Base-by-base conservation (phyloP, 23 red algal species). In the Gracilariopsis chorda region DNA sequence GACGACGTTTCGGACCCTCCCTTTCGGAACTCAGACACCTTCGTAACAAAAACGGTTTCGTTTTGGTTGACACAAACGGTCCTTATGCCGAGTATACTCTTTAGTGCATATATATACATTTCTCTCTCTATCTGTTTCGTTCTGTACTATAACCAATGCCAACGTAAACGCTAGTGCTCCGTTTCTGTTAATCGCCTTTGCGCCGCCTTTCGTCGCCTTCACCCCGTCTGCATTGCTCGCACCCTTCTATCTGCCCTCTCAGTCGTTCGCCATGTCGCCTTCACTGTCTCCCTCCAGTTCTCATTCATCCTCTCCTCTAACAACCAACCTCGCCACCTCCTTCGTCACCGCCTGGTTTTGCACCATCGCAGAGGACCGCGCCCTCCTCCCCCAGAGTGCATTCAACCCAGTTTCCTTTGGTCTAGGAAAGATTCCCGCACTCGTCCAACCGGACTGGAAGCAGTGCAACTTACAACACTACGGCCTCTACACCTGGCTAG, bases 331-430 rank as follows among this genome's bases (percentile, higher is more conserved):
- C 64, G 40, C 67, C n/a, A 73, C 67, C 28, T 45, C 40, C 23
- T 73, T 73, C 67, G 39, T 73, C 40, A 73, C 67, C 8, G 67
- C 67, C 9, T 73, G 67, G 67, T 37, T 73, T 34, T 73, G 67
- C 40, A 73, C 67, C 13, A 24, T 34, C 3, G 67, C 67, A 3
- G 67, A 73, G 37, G 67, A 73, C 28, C 28, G 67, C 20, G 67
- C 20, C 5, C 2, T 73, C 19, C 67, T 73, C 47, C 67, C 67
- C 3, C 1, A 36, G 0, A 8, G 19, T 7, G 42, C 37, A 4
- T 73, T 73, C 37, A 73, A 23, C 24, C 42, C 3, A 1, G 40
- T 34, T 27, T 42, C 39, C 40, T 73, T 73, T 12, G 67, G 67
- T 46, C 39, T 73, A 20, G 67, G 67, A 23, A 73, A 23, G 39